A percentile compares a stretch with the other conserved stretches of the same genome.
Evolutionary conservation across 208 protist genomes (phyloP).

Genomic region (Kentomonas sorsogonicus): DNA sequence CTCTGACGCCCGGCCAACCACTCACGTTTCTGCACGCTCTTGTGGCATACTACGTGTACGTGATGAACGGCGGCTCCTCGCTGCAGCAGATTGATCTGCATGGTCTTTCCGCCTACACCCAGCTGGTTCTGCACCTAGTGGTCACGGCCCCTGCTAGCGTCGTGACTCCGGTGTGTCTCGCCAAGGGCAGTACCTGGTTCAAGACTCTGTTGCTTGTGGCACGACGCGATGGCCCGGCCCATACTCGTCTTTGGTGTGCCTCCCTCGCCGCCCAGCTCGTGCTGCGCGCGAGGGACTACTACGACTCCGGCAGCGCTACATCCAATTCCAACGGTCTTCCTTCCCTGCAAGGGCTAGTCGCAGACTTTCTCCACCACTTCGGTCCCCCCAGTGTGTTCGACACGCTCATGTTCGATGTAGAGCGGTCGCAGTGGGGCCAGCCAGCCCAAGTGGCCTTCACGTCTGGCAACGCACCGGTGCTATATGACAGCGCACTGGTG

Average conservation of each 20-base stretch:
- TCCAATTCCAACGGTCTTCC: not conserved
- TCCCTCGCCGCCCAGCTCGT: slow-evolving; percentile 50
- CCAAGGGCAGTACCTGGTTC: slow-evolving; percentile 36
- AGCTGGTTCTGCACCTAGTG: slow-evolving; percentile 43
- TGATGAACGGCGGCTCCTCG: no score
- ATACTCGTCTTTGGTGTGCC: slow-evolving; percentile 68
- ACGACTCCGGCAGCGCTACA: slow-evolving; percentile 1
- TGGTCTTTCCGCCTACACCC: slow-evolving; percentile 55
- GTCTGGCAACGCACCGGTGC: no score
- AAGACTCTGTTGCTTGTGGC: slow-evolving; percentile 36
- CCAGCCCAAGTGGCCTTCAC: no score
- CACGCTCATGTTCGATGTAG: slow-evolving; percentile 67
- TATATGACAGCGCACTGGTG: no score
- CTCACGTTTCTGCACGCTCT: no score
- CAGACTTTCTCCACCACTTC: slow-evolving; percentile 48
- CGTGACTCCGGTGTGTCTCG: no score
- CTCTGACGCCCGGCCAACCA: no score
- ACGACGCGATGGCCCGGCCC: slow-evolving; percentile 29
- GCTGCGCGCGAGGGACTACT: slow-evolving; percentile 7
- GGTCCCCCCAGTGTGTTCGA: slow-evolving; percentile 54
- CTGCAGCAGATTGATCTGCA: slow-evolving; percentile 59
- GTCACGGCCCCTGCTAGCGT: slow-evolving; percentile 9
- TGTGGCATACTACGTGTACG: no score
- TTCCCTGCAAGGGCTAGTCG: no score
- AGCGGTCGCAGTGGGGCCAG: slow-evolving; percentile 45